Evolutionary conservation across 2,329 filamentous ascomycete species (phyloP).

Genomic region (Neospermospora avenae): DNA sequence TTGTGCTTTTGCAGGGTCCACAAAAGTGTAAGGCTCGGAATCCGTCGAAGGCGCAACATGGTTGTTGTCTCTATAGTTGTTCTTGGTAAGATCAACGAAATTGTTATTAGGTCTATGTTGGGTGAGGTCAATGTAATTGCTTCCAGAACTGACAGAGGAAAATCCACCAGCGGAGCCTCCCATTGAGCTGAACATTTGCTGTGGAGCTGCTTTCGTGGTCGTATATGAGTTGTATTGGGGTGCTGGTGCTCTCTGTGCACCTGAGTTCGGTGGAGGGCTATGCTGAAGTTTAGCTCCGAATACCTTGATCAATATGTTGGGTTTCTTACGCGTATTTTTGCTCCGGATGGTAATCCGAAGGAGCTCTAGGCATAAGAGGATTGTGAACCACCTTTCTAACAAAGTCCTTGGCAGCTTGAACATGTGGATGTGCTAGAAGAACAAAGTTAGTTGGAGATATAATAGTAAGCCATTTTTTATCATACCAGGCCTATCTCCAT

Average conservation of each 20-base stretch:
- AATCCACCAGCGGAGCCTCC: slow-evolving; percentile 31
- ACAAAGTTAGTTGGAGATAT: not conserved
- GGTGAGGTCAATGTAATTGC: slow-evolving; percentile 34
- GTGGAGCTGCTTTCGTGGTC: slow-evolving; percentile 30
- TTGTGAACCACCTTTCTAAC: slow-evolving; percentile 25
- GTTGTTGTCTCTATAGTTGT: slow-evolving; percentile 24
- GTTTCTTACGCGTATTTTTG: slow-evolving; percentile 10
- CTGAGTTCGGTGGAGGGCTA: slow-evolving; percentile 11
- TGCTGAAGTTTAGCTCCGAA: not conserved
- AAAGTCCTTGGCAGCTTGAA: slow-evolving; percentile 31
- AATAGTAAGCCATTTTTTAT: not conserved
- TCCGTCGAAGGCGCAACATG: slow-evolving; percentile 10
- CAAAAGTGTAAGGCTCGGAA: slow-evolving; percentile 32
- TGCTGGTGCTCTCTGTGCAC: slow-evolving; percentile 26
- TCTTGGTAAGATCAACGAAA: slow-evolving; percentile 33
- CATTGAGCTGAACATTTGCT: slow-evolving; percentile 32
- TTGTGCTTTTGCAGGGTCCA: slow-evolving; percentile 66
- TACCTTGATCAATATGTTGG: not conserved
- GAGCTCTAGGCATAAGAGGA: slow-evolving; percentile 29
- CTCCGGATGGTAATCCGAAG: slow-evolving; percentile 24
- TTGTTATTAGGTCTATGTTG: slow-evolving; percentile 23
- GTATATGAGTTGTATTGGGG: slow-evolving; percentile 25
- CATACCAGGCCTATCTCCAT: slow-evolving; percentile 26
- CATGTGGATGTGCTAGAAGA: slow-evolving; percentile 28
- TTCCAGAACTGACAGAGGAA: slow-evolving; percentile 24